phyloP scores from a whole-genome alignment of 1,139 yeast genomes.

The Candida sojae region DNA sequence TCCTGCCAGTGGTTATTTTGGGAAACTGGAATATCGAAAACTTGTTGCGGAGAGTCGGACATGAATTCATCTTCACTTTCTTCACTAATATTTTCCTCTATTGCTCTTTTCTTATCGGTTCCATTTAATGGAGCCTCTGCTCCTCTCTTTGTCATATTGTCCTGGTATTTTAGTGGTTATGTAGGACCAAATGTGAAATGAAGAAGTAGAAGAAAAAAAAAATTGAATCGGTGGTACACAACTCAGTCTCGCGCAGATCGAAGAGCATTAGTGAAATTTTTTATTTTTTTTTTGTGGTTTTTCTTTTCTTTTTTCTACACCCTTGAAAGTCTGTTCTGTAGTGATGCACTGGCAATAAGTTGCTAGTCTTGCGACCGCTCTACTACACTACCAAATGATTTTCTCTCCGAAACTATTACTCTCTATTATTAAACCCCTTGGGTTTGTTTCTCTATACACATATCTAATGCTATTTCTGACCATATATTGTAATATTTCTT shows the following conservation, averaged over 20 bases:
- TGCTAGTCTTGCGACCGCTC: background rate
- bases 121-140: constrained; percentile 16
- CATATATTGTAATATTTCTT: constrained; percentile 33
- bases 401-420: background rate
- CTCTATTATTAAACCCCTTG: background rate
- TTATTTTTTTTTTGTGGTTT: constrained; percentile 3
- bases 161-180: background rate
- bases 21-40: constrained; percentile 16
- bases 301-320: background rate
- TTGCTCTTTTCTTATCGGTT: constrained; percentile 10
- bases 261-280: background rate
- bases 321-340: background rate
- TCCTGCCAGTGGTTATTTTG: constrained; percentile 60
- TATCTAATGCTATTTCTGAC: constrained; percentile 17
- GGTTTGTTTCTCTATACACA: background rate
- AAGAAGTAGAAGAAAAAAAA: background rate
- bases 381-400: background rate
- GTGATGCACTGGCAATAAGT: constrained; percentile 5
- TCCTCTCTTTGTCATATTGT: constrained; percentile 17
- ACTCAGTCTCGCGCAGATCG: background rate
- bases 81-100: constrained; percentile 3
- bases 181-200: background rate
- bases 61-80: constrained; percentile 16
- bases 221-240: background rate
- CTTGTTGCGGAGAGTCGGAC: constrained; percentile 15